These are phyloP conservation scores for Cercospora zeae-maydis DNA, from an alignment of 2,329 filamentous ascomycete genomes.

Conservation along the genomic window DNA sequence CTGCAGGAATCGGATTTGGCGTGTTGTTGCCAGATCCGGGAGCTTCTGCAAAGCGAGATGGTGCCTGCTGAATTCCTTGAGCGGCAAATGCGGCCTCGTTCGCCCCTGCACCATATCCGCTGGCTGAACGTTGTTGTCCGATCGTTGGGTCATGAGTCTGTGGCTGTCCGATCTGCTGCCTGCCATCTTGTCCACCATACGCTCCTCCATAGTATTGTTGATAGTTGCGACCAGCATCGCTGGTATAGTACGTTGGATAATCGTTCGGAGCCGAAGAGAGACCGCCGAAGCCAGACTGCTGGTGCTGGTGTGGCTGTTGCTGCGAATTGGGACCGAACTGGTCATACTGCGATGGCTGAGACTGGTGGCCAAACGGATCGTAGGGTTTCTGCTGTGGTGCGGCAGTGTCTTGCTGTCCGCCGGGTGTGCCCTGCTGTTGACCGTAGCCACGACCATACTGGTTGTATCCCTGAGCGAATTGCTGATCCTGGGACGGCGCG, in stretches of 20 bases:
- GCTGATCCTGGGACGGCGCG: conserved; percentile 52
- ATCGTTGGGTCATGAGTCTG: conserved; percentile 66
- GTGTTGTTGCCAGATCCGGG: conserved; percentile 89
- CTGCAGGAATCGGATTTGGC: conserved; percentile 69
- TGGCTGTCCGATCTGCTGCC: conserved; percentile 29
- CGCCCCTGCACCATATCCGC: conserved; percentile 65
- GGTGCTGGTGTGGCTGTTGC: conserved; percentile 55
- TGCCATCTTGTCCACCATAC: conserved; percentile 50
- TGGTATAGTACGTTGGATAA: conserved; percentile 77
- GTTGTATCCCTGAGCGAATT: conserved; percentile 50
- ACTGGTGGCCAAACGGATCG: conserved; percentile 80
- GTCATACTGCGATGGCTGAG: conserved; percentile 49
- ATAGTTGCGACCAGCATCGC: conserved; percentile 71
- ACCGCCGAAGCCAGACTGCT: conserved; percentile 58
- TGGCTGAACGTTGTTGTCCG: conserved; percentile 71
- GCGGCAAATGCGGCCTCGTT: conserved; percentile 50
- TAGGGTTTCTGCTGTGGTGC: conserved; percentile 76
- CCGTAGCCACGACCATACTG: conserved; percentile 66
- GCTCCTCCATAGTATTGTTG: conserved; percentile 58
- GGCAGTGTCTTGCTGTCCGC: conserved; percentile 53
- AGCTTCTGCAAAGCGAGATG: conserved; percentile 71
- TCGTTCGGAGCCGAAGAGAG: conserved; percentile 74
- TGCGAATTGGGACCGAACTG: conserved; percentile 43
- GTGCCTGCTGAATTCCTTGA: conserved; percentile 39
- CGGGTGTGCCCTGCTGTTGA: conserved; percentile 44